phyloP scores from a whole-genome alignment of 805 yeast genomes.

The Candida broadrunensis region DNA sequence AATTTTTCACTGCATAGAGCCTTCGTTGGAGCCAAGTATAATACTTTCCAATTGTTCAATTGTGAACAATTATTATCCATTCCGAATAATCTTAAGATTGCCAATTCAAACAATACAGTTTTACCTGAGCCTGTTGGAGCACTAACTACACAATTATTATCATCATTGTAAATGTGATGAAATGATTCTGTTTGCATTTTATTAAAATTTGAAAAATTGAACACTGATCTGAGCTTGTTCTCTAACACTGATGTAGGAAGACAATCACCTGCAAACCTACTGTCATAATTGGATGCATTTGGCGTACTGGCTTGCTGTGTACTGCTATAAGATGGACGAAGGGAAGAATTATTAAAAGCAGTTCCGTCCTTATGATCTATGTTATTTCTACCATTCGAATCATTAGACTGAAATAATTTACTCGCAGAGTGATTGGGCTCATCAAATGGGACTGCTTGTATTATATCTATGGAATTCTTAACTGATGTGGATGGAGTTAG shows the following conservation, averaged over 20 bases:
- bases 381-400: no score
- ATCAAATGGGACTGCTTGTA: no score
- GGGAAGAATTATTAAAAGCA: no score
- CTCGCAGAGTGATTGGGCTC: no score
- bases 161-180: conserved; percentile 26
- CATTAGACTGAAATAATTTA: no score
- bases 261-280: no score
- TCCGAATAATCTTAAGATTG: conserved; percentile 27
- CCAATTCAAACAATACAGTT: conserved; percentile 53
- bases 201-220: conserved; percentile 39
- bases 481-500: no score
- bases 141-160: conserved; percentile 44
- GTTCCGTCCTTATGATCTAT: no score
- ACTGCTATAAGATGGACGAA: no score
- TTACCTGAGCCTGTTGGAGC: conserved; percentile 64
- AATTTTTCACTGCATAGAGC: conserved; percentile 52
- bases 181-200: conserved; percentile 51
- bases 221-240: conserved; percentile 30
- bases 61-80: conserved; percentile 19
- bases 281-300: no score
- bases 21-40: conserved; percentile 61
- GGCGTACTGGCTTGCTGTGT: no score
- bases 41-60: conserved; percentile 24
- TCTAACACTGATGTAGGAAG: conserved; percentile 21
- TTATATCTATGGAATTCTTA: no score